Evolutionary conservation across 768 basidiomycete genomes (phyloP), one percentile per base, ranked within the genome.

Genomic region (Tulasnella sp.): DNA sequence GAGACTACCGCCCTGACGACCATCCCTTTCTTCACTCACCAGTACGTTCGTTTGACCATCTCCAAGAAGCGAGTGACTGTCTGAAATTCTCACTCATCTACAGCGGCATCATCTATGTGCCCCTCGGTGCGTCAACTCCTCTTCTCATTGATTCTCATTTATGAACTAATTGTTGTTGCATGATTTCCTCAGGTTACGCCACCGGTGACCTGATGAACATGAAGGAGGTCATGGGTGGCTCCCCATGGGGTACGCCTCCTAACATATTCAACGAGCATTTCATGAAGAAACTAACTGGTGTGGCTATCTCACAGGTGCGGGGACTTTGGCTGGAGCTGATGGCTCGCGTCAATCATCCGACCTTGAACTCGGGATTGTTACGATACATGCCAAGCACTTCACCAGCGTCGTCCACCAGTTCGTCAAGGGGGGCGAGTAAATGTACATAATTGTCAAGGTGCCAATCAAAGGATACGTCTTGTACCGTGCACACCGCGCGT

Each of bases 1-100:
- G 66, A 68, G 66, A 68, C 71, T n/a, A 74, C 73, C 58, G 67
- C 66, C 27, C 63, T 72, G 45, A 73, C 73, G 53, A 71, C 61
- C 19, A 27, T 51, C 15, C 56, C 56, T 30, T 59, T 59, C 56
- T 49, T 59, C 45, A 41, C 56, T 3, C 56, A 59, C 21, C 56
- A 59, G 56, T 59, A 30, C 25, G 56, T 49, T 15, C n/a, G n/a
- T n/a, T n/a, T n/a, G n/a, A n/a, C n/a, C n/a, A n/a, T n/a, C n/a
- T n/a, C n/a, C n/a, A n/a, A n/a, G n/a, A n/a, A n/a, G n/a, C n/a
- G n/a, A n/a, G n/a, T n/a, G n/a, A n/a, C n/a, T n/a, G n/a, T n/a
- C n/a, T n/a, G n/a, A n/a, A n/a, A n/a, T n/a, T n/a, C n/a, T n/a
- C n/a, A n/a, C n/a, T 73, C 56, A 68, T 65, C n/a, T 70, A 72